Conservation (phyloP, 2,329 filamentous ascomycete genomes). For the Xylariaceae sp. region DNA sequence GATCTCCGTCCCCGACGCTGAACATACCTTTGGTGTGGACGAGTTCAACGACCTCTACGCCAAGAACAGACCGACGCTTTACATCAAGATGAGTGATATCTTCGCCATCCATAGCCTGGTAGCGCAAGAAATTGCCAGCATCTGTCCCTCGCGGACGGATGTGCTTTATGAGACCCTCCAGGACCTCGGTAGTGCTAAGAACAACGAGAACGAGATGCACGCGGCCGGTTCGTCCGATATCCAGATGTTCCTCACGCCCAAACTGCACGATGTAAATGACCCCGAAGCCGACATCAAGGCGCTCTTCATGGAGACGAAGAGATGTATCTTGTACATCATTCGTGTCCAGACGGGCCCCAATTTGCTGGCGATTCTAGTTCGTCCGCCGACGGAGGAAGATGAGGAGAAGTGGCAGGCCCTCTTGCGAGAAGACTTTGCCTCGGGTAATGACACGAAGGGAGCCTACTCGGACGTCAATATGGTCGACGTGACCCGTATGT, state of each 20-base stretch:
- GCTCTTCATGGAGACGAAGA: constrained; percentile 96
- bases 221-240: constrained; percentile 84
- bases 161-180: constrained; percentile 85
- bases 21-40: constrained; percentile 93
- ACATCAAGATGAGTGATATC: constrained; percentile 97
- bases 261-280: constrained; percentile 84
- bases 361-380: constrained; percentile 91
- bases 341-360: constrained; percentile 87
- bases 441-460: constrained; percentile 63
- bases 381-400: constrained; percentile 80
- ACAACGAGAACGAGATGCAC: constrained; percentile 88
- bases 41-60: constrained; percentile 98
- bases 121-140: constrained; percentile 67
- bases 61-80: constrained; percentile 94
- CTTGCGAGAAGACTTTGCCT: constrained; percentile 73
- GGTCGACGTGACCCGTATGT: constrained; percentile 83
- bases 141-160: constrained; percentile 80
- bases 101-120: constrained; percentile 92
- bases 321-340: constrained; percentile 95
- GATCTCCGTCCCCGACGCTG: constrained; percentile 78
- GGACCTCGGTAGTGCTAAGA: constrained; percentile 92
- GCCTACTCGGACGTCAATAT: constrained; percentile 90
- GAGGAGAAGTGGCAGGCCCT: constrained; percentile 81
- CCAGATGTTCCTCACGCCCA: constrained; percentile 82
- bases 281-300: constrained; percentile 88